Percentiles rank a stretch among this genome's conserved stretches.
Conservation (phyloP, 805 yeast species). For the Saturnispora bothae region DNA sequence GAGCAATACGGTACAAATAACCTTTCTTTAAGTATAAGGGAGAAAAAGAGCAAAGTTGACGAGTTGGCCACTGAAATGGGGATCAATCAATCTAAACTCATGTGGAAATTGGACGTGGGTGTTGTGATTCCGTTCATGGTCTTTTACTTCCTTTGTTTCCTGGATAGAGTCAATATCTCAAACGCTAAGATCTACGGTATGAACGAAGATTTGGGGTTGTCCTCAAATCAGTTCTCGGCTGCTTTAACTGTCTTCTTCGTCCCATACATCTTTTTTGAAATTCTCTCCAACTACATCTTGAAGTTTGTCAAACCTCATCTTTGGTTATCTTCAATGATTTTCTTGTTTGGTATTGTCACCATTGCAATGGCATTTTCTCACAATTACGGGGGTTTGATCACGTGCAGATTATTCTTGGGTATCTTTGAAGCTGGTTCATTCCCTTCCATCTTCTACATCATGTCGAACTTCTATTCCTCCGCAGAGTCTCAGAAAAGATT, state of each 20-base stretch:
- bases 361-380: conserved; percentile 57
- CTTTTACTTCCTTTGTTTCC: conserved; percentile 63
- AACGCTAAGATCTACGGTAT: conserved; percentile 72
- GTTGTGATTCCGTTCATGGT: conserved; percentile 71
- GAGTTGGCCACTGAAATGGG: conserved; percentile 34
- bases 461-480: conserved; percentile 55
- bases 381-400: conserved; percentile 48
- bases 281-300: conserved; percentile 52
- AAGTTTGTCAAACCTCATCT: conserved; percentile 52
- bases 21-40: conserved; percentile 15
- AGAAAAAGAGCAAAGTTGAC: conserved; percentile 22
- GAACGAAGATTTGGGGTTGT: conserved; percentile 40
- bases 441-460: conserved; percentile 64
- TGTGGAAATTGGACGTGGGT: conserved; percentile 57
- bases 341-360: conserved; percentile 53
- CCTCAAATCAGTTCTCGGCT: conserved; percentile 50
- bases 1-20: conserved; percentile 1
- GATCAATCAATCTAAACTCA: conserved; percentile 43
- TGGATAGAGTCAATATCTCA: conserved; percentile 75
- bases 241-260: conserved; percentile 64
- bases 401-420: conserved; percentile 58
- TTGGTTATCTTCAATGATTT: conserved; percentile 51
- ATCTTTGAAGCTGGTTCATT: conserved; percentile 61
- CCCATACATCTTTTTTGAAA: conserved; percentile 56
- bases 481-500: conserved; percentile 60